phyloP scores from a whole-genome alignment of 2,329 filamentous ascomycete genomes.

The Truncatella angustata region DNA sequence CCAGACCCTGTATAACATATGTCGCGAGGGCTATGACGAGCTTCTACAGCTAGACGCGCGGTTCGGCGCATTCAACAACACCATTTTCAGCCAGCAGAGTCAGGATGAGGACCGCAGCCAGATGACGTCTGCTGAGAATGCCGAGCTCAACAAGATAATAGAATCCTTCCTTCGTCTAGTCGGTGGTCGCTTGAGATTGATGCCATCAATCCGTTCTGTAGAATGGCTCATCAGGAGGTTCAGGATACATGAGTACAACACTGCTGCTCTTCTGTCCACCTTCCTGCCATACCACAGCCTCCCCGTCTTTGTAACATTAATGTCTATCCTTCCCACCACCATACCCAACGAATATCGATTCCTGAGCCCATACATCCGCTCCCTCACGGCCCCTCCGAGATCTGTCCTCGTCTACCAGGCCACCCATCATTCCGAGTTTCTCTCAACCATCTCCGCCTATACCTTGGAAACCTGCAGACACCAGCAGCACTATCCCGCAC shows the following conservation, averaged over 20 bases:
- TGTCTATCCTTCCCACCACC: slow-evolving; percentile 80
- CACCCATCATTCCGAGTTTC: slow-evolving; percentile 73
- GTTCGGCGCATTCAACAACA: slow-evolving; percentile 71
- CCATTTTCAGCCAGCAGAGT: slow-evolving; percentile 91
- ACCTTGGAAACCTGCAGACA: slow-evolving; percentile 71
- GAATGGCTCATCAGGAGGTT: slow-evolving; percentile 96
- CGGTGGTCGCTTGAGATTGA: slow-evolving; percentile 73
- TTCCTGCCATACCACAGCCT: slow-evolving; percentile 92
- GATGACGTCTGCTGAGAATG: slow-evolving; percentile 79
- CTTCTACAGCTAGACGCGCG: slow-evolving; percentile 82
- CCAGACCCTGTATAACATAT: slow-evolving; percentile 83
- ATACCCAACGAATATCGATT: slow-evolving; percentile 79
- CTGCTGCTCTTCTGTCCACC: slow-evolving; percentile 70
- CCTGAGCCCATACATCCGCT: slow-evolving; percentile 80
- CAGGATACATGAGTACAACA: slow-evolving; percentile 89
- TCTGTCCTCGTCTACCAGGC: slow-evolving; percentile 82
- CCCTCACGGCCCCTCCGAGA: slow-evolving; percentile 72
- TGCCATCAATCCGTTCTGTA: slow-evolving; percentile 83
- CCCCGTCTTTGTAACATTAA: slow-evolving; percentile 77
- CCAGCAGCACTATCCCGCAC: slow-evolving; percentile 70
- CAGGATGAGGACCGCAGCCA: slow-evolving; percentile 83
- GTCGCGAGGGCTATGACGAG: slow-evolving; percentile 86
- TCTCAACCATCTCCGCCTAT: slow-evolving; percentile 75
- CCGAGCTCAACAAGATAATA: slow-evolving; percentile 72
- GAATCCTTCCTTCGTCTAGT: slow-evolving; percentile 81